Conservation (phyloP, 2,329 filamentous ascomycete species). For the Microdochium trichocladiopsis region DNA sequence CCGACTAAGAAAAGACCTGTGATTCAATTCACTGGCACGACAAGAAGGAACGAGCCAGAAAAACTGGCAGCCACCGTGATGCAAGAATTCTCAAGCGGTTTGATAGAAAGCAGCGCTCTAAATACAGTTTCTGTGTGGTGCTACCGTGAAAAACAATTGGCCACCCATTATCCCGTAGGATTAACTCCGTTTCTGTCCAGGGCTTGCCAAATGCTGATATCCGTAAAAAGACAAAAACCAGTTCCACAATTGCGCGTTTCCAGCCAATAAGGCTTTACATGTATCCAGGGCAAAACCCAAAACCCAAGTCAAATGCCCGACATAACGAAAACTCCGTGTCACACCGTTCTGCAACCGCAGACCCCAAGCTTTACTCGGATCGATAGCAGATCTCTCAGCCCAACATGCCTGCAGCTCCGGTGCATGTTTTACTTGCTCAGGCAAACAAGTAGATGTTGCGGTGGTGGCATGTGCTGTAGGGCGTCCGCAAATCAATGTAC, state of each 20-base stretch:
- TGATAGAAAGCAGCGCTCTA: neutral
- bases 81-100: too few species aligned
- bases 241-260: neutral
- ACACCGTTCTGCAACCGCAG: neutral
- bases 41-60: too few species aligned
- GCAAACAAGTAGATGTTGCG: too few species aligned
- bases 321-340: neutral
- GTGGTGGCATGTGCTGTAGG: too few species aligned
- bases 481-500: too few species aligned
- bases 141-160: constrained; percentile 1
- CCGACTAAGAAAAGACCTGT: too few species aligned
- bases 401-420: too few species aligned
- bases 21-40: too few species aligned
- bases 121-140: neutral
- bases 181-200: neutral
- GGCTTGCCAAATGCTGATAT: neutral
- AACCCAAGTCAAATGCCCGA: neutral
- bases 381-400: too few species aligned
- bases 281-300: neutral
- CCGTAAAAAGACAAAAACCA: neutral
- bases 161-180: neutral
- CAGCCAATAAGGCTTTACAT: neutral
- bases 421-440: too few species aligned
- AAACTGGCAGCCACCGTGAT: too few species aligned
- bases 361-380: too few species aligned